These are phyloP conservation scores for Erodium texanum DNA, from an alignment of 441 rosid species.

Conservation along the genomic window DNA sequence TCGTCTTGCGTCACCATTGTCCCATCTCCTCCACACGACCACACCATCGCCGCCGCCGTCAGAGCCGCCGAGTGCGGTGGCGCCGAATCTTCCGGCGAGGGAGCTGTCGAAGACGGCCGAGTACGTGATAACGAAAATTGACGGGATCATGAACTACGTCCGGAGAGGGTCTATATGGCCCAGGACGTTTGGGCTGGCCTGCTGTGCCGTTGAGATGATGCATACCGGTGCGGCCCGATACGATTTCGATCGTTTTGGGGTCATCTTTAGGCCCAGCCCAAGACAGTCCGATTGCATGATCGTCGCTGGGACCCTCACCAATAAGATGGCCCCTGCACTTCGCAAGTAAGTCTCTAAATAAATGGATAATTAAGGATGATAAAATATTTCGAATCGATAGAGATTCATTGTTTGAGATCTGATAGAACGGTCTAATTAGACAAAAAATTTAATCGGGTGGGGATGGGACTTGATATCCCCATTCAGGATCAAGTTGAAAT, in stretches of 20 bases:
- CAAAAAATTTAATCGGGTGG: no score
- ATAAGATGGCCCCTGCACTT: conserved; percentile 25
- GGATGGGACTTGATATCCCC: no score
- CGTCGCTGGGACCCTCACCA: conserved; percentile 96
- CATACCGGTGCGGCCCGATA: conserved; percentile 94
- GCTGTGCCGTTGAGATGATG: conserved; percentile 99
- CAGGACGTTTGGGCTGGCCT: conserved; percentile 94
- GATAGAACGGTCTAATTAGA: no score
- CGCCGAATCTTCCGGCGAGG: neutral
- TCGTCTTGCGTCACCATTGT: neutral
- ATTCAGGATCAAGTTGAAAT: no score
- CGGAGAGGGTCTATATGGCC: conserved; percentile 68
- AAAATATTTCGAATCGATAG: no score
- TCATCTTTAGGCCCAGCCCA: conserved; percentile 55
- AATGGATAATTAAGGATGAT: no score
- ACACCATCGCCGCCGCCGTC: neutral
- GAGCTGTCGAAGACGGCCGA: neutral
- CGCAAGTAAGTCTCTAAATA: conserved; percentile 1
- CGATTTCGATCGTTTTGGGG: conserved; percentile 89
- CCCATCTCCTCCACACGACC: neutral
- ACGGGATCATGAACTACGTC: neutral
- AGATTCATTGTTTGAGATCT: no score
- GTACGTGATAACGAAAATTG: neutral
- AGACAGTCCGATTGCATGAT: conserved; percentile 97
- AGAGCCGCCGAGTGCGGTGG: neutral